Conservation (phyloP, 169 alveolate species). For the Plasmodium inui region DNA sequence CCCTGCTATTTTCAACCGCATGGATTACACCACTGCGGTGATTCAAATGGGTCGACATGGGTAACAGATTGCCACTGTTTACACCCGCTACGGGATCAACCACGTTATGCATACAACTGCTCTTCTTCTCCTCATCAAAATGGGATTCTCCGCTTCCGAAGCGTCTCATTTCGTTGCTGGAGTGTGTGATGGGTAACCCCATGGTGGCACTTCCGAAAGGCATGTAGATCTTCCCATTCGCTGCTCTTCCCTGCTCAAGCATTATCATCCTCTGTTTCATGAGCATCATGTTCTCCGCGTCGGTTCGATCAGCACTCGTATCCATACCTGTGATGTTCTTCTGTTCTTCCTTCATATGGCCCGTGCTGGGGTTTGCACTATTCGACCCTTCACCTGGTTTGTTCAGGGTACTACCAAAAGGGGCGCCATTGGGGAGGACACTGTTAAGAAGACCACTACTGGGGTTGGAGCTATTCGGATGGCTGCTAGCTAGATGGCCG, state of each 20-base stretch:
- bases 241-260: neutral
- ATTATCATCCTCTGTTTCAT: neutral
- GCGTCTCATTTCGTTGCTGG: neutral
- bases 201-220: neutral
- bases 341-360: neutral
- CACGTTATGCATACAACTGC: neutral
- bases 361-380: neutral
- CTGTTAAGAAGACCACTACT: too few relatives aligned
- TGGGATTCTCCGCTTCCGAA: neutral
- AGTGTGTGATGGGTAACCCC: neutral
- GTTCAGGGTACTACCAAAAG: neutral
- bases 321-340: neutral
- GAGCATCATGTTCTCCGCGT: neutral
- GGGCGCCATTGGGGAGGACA: neutral
- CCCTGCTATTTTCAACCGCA: neutral
- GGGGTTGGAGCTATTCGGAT: neutral
- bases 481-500: neutral
- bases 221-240: neutral
- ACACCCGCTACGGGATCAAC: neutral
- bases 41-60: neutral
- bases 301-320: neutral
- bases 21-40: neutral
- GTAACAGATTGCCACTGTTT: neutral
- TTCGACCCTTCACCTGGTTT: neutral
- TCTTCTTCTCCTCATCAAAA: neutral